Percentiles rank a stretch among this genome's conserved stretches.
These are phyloP conservation scores for sweet orange (Citrus sinensis) DNA, from an alignment of 345 rosid genomes.

Conservation along the genomic window DVS_A1.0 CM039167.1:13840001-13840500, in stretches of 20 bases:
- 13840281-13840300: background rate
- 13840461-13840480: conserved; percentile 49
- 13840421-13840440: conserved; percentile 28
- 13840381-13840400: conserved; percentile 19
- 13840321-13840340: background rate
- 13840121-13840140: conserved; percentile 71
- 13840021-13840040: background rate
- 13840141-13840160: conserved; percentile 45
- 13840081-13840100: background rate
- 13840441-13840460: conserved; percentile 29
- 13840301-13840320: background rate
- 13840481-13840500: conserved; percentile 48
- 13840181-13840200: background rate
- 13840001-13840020: background rate
- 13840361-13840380: background rate
- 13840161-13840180: background rate
- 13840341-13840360: background rate
- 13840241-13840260: background rate
- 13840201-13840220: background rate
- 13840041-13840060: background rate
- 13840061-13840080: background rate
- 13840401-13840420: conserved; percentile 25
- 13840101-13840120: conserved; percentile 2
- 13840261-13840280: background rate
- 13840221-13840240: background rate